Evolutionary conservation across 495 filamentous ascomycete species (phyloP).

Genomic region (Lasiosphaeria miniovina): DNA sequence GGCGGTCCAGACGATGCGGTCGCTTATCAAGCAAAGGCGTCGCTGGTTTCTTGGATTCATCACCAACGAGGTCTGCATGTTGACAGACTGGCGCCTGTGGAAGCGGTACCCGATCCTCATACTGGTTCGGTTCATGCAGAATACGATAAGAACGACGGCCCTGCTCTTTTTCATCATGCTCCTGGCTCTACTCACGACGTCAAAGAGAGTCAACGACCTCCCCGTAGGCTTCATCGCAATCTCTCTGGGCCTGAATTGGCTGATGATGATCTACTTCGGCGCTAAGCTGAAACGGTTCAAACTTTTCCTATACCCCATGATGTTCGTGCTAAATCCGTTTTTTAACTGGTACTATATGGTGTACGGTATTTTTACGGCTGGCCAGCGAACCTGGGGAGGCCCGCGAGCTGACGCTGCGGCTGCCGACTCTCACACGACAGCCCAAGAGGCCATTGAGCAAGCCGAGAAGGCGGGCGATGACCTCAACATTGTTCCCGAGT

Average conservation of each 20-base stretch:
- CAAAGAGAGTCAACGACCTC: slow-evolving; percentile 69
- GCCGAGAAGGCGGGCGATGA: slow-evolving; percentile 82
- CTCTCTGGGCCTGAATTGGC: slow-evolving; percentile 91
- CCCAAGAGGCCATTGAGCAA: slow-evolving; percentile 77
- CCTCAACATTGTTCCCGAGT: slow-evolving; percentile 86
- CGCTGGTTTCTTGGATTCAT: slow-evolving; percentile 98
- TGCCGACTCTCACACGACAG: slow-evolving; percentile 74
- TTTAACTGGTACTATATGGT: slow-evolving; percentile 99
- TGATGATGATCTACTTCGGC: slow-evolving; percentile 96
- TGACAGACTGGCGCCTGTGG: slow-evolving; percentile 92
- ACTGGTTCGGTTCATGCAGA: slow-evolving; percentile 87
- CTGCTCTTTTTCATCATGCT: slow-evolving; percentile 95
- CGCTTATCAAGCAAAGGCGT: slow-evolving; percentile 89
- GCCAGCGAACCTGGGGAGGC: slow-evolving; percentile 94
- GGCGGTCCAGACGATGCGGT: slow-evolving; percentile 83
- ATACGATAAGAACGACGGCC: slow-evolving; percentile 94
- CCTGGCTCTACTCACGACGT: slow-evolving; percentile 81
- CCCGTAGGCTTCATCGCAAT: slow-evolving; percentile 94
- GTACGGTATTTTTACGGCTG: slow-evolving; percentile 82
- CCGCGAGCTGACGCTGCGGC: slow-evolving; percentile 87
- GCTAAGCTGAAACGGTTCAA: slow-evolving; percentile 83
- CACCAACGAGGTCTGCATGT: slow-evolving; percentile 98
- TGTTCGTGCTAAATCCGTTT: slow-evolving; percentile 95
- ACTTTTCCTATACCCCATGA: slow-evolving; percentile 89
- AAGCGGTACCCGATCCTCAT: slow-evolving; percentile 87